Base-by-base conservation (phyloP, 2,329 filamentous ascomycete genomes). In the Xylariaceae sp. region DNA sequence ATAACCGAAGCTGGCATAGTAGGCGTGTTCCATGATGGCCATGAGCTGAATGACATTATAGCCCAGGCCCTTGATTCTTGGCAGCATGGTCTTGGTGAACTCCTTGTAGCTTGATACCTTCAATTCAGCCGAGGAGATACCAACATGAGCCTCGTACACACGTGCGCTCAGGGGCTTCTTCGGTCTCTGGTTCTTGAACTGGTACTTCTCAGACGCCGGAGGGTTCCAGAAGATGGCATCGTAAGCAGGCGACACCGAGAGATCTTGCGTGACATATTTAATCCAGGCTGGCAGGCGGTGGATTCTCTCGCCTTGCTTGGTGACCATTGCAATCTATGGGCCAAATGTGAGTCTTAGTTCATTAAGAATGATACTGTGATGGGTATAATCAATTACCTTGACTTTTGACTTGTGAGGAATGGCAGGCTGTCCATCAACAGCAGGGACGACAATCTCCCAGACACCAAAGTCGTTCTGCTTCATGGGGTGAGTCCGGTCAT, bases 21-120 rank as follows among this genome's bases (percentile, higher is more conserved):
- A 99, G 53, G 94, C 94, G 76, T 99, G 94, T 73, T 99, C 94
- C 93, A 99, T 99, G 71, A 99, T 82, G 51, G 94, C 94, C 94
- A 99, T 99, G 64, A 99, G 81, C 73, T 99, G 94, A 67, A 99
- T 97, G 57, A 92, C 89, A 72, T 99, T 97, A 80, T 99, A 99
- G 47, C 93, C 94, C 49, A 97, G 80, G 64, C 86, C 79, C 71
- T 92, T 88, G 77, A 99, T 97, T 59, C 93, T 85, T 13, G 93
- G 92, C 6, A 99, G 83, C 82, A 96, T 92, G 73, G 90, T 91
- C 69, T 87, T 82, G 2, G 93, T 97, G 74, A 99, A 99, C 76
- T 99, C 92, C 74, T 97, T 96, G 83, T 96, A 99, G 5, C 91
- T 96, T 2, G 94, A 86, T 45, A 99, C 92, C 66, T 85, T 87